phyloP scores from a whole-genome alignment of 345 rosid genomes.

The Moricandia arvensis region DNA sequence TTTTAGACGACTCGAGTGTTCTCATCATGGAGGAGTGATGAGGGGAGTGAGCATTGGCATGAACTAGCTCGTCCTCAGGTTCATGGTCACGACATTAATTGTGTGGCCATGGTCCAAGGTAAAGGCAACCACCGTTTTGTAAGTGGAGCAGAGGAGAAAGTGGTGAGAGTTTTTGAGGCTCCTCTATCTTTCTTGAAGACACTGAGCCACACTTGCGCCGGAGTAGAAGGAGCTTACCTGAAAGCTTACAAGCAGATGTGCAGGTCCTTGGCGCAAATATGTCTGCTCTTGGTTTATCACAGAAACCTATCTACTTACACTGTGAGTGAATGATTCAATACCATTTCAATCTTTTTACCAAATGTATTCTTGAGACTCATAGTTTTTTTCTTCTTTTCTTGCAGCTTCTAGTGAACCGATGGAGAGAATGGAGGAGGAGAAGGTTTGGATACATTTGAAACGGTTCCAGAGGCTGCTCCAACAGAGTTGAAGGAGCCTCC shows the following conservation, averaged over 20 bases:
- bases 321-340: slow-evolving; percentile 41
- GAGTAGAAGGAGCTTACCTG: slow-evolving; percentile 47
- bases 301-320: slow-evolving; percentile 80
- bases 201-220: slow-evolving; percentile 55
- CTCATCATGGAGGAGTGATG: slow-evolving; percentile 67
- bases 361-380: background rate
- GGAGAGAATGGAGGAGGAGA: slow-evolving; percentile 52
- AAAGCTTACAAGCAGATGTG: slow-evolving; percentile 55
- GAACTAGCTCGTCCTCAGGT: slow-evolving; percentile 95
- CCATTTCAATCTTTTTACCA: background rate
- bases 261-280: slow-evolving; percentile 91
- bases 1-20: slow-evolving; percentile 68
- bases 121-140: slow-evolving; percentile 86
- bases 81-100: slow-evolving; percentile 95
- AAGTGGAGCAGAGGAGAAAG: slow-evolving; percentile 97
- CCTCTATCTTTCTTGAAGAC: slow-evolving; percentile 83
- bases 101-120: slow-evolving; percentile 73
- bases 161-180: slow-evolving; percentile 90
- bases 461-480: slow-evolving; percentile 92
- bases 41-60: slow-evolving; percentile 60
- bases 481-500: slow-evolving; percentile 80
- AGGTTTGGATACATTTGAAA: slow-evolving; percentile 79
- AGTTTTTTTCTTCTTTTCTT: background rate
- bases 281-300: slow-evolving; percentile 98
- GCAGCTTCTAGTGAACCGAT: slow-evolving; percentile 59